A percentile compares a stretch with the other conserved stretches of the same genome.
These are phyloP conservation scores for Melampsora larici-populina DNA, from an alignment of 1,284 basidiomycete species.

Conservation along the genomic window DNA sequence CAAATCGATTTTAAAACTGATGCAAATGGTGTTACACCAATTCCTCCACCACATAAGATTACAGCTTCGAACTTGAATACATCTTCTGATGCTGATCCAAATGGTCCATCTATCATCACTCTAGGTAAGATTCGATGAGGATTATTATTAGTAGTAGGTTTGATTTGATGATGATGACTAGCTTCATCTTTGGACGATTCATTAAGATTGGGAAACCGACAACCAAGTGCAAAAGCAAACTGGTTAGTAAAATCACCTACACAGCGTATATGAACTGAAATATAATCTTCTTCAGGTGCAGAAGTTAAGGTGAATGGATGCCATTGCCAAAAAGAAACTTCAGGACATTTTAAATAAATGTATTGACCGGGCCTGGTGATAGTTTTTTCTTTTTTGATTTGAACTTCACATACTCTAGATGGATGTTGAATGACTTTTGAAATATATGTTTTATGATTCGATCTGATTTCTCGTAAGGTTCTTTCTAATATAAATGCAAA, in stretches of 20 bases:
- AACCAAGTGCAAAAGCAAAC: conserved; percentile 73
- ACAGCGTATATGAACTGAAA: conserved; percentile 76
- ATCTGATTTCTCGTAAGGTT: conserved; percentile 77
- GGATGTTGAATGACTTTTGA: conserved; percentile 90
- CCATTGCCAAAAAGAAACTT: conserved; percentile 88
- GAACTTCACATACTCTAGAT: conserved; percentile 80
- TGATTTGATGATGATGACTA: no score
- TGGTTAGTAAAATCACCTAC: conserved; percentile 79
- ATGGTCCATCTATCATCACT: conserved; percentile 66
- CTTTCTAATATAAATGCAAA: conserved; percentile 78
- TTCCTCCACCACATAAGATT: conserved; percentile 60
- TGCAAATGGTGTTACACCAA: conserved; percentile 88
- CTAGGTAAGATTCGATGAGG: conserved; percentile 73
- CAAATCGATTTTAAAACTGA: conserved; percentile 88
- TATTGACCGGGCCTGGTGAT: conserved; percentile 71
- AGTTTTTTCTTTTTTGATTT: conserved; percentile 88
- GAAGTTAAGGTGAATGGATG: conserved; percentile 82
- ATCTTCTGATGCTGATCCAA: conserved; percentile 67
- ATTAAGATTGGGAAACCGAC: conserved; percentile 62
- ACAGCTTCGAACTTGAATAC: conserved; percentile 62
- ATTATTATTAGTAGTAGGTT: conserved; percentile 66
- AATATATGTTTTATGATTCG: conserved; percentile 79
- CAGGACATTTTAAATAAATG: conserved; percentile 75
- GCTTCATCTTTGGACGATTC: conserved; percentile 57
- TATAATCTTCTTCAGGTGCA: conserved; percentile 83